phyloP scores from a whole-genome alignment of 805 yeast genomes.

The Wickerhamomyces tratensis region DNA sequence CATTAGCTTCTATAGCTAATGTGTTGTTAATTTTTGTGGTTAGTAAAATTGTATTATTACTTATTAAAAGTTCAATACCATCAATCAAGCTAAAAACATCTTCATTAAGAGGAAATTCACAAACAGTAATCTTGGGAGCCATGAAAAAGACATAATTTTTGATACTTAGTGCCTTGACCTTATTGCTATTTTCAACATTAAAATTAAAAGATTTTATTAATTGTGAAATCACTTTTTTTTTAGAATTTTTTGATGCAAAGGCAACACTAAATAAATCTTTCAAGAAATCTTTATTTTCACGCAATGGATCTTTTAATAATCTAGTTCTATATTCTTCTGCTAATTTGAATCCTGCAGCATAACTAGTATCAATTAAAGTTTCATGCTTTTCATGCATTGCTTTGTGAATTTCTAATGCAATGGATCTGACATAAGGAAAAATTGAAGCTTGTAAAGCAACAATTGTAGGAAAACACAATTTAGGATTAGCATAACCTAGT shows the following conservation, averaged over 20 bases:
- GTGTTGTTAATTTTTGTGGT: too few species aligned
- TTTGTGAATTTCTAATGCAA: conserved; percentile 44
- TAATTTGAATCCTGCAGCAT: conserved; percentile 49
- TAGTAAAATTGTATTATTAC: conserved; percentile 1
- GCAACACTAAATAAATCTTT: conserved; percentile 32
- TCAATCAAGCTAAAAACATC: conserved; percentile 38
- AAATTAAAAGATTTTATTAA: conserved; percentile 22
- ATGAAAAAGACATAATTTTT: conserved; percentile 24
- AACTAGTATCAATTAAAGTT: conserved; percentile 56
- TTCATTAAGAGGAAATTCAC: conserved; percentile 34
- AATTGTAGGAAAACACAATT: conserved; percentile 55
- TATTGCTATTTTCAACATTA: conserved; percentile 16
- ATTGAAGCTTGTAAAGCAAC: conserved; percentile 59
- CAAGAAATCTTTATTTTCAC: conserved; percentile 24
- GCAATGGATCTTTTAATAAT: conserved; percentile 16
- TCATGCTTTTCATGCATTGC: conserved; percentile 59
- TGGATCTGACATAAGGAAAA: conserved; percentile 27
- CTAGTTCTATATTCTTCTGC: conserved; percentile 38
- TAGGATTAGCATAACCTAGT: conserved; percentile 70
- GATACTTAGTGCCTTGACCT: conserved; percentile 9
- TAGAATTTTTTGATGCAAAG: conserved; percentile 26
- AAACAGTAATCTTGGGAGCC: conserved; percentile 27
- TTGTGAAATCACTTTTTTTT: conserved; percentile 30
- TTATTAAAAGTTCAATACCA: conserved; percentile 26
- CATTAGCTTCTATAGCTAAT: too few species aligned